These are phyloP conservation scores for Solanum sejunctum DNA, from an alignment of 257 asterid species.

Conservation along the genomic window DNA sequence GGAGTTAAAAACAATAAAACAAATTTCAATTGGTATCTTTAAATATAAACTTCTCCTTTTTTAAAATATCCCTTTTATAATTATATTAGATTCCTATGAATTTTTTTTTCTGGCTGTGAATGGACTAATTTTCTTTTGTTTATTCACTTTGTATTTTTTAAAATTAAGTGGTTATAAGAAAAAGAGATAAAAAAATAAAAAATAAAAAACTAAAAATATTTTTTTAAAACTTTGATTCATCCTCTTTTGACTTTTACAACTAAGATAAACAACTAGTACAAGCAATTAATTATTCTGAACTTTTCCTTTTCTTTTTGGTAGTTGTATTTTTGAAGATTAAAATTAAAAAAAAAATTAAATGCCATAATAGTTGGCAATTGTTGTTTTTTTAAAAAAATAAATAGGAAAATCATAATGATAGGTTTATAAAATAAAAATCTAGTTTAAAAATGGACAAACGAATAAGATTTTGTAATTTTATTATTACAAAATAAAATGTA, in stretches of 20 bases:
- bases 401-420: neutral
- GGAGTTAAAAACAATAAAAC: no score
- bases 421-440: neutral
- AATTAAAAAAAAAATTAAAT: no score
- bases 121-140: neutral
- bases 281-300: neutral
- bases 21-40: neutral
- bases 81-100: neutral
- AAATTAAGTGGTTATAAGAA: neutral
- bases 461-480: neutral
- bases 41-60: neutral
- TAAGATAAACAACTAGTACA: neutral
- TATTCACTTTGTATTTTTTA: neutral
- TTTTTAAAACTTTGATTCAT: no score
- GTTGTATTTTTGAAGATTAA: neutral
- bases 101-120: neutral
- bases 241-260: neutral
- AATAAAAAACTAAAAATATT: no score
- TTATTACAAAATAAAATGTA: neutral
- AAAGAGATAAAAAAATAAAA: no score
- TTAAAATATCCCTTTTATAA: neutral
- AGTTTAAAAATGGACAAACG: neutral
- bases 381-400: neutral
- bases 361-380: neutral
- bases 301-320: neutral